Percentiles rank a stretch among this genome's conserved stretches.
Evolutionary conservation across 2,329 filamentous ascomycete genomes (phyloP).

Genomic region (Calonectria crousiana): DNA sequence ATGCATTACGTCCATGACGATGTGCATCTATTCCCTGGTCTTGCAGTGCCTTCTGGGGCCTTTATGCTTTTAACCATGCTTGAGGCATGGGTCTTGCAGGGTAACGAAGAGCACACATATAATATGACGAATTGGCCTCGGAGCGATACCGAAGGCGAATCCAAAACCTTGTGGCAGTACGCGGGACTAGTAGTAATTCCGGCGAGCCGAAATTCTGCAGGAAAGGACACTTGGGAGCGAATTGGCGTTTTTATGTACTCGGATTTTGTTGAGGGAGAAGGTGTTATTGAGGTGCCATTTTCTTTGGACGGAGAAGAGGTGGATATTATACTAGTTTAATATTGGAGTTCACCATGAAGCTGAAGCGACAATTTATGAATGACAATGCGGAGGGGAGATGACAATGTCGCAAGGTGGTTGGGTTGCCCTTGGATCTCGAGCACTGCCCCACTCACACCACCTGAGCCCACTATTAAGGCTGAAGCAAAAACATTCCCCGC

Average conservation of each 20-base stretch:
- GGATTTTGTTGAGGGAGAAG: not conserved
- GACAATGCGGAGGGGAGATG: not conserved
- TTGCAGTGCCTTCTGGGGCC: not conserved
- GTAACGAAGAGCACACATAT: not conserved
- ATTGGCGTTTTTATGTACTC: not conserved
- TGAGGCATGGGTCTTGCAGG: not conserved
- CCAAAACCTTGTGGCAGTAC: not conserved
- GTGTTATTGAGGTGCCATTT: not conserved
- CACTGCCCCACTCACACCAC: not conserved
- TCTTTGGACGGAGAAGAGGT: not conserved
- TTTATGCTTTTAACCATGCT: slow-evolving; percentile 1
- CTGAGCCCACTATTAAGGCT: not conserved
- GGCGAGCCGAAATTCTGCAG: not conserved
- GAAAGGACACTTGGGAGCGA: not conserved
- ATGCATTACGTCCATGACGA: slow-evolving; percentile 5
- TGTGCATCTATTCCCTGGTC: not conserved
- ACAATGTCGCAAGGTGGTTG: not conserved
- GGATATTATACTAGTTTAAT: not conserved
- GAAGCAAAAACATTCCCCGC: not conserved
- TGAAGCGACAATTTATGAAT: not conserved
- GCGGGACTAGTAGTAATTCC: not conserved
- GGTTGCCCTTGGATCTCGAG: not conserved
- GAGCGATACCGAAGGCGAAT: not conserved
- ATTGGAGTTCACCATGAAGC: not conserved
- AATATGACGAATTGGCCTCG: not conserved